Evolutionary conservation across 306 rosid species (phyloP).

Genomic region (Pterocarpus santalinus): DNA sequence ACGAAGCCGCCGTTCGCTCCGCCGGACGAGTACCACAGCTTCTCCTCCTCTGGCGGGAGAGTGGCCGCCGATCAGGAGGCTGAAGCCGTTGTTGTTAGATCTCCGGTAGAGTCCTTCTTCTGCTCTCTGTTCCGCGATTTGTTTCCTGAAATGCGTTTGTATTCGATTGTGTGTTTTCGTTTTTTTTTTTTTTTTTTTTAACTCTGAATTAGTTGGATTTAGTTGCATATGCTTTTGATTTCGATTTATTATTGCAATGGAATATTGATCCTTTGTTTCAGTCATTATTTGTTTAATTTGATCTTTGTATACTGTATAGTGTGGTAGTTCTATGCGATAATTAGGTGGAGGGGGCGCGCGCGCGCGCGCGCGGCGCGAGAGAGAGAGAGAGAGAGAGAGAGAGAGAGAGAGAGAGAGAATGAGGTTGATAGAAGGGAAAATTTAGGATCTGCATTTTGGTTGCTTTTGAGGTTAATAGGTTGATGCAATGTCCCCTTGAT

Average conservation of each 20-base stretch:
- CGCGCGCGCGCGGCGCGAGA: no score
- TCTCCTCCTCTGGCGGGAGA: constrained; percentile 51
- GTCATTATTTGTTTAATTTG: constrained; percentile 1
- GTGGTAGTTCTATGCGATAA: neutral
- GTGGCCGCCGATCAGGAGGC: constrained; percentile 66
- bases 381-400: neutral
- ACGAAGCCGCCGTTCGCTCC: constrained; percentile 82
- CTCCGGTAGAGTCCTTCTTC: constrained; percentile 65
- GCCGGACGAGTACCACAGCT: constrained; percentile 77
- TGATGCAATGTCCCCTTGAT: neutral
- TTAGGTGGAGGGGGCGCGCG: no score
- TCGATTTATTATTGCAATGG: constrained; percentile 1
- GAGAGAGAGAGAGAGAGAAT: neutral
- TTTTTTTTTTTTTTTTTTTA: neutral
- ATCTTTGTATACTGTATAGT: neutral
- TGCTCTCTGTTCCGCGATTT: neutral
- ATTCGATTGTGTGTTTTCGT: neutral
- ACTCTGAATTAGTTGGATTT: constrained; percentile 34
- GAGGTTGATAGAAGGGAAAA: constrained; percentile 4
- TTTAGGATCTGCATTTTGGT: constrained; percentile 15
- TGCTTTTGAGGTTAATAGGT: constrained; percentile 34
- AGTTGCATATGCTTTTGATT: constrained; percentile 3
- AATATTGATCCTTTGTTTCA: neutral
- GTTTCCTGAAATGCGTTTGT: neutral
- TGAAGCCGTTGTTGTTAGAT: constrained; percentile 81